Evolutionary conservation across 139 green algal species (phyloP).

Genomic region (Chlorella ohadii): DNA sequence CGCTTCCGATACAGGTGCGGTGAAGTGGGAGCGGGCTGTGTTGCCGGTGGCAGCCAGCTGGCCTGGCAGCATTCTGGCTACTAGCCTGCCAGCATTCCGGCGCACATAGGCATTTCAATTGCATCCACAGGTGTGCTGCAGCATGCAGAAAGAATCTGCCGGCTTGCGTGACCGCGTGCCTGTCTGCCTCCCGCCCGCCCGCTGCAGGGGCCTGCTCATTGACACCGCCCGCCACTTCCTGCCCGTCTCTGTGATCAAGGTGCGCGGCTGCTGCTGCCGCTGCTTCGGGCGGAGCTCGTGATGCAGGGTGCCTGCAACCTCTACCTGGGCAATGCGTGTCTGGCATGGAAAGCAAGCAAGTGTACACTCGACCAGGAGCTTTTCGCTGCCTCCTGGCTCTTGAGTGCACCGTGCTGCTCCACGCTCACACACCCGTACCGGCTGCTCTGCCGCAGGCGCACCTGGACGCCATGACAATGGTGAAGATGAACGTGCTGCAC

Average conservation of each 20-base stretch:
- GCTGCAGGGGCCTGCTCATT: slow-evolving; percentile 62
- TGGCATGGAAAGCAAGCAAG: too few relatives aligned
- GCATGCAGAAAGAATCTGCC: too few relatives aligned
- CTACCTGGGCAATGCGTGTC: too few relatives aligned
- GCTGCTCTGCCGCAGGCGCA: slow-evolving; percentile 10
- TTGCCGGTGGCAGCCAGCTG: too few relatives aligned
- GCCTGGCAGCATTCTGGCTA: too few relatives aligned
- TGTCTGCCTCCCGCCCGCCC: slow-evolving; percentile 46
- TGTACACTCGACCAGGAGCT: too few relatives aligned
- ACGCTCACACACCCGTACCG: not conserved
- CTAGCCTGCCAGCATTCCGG: too few relatives aligned
- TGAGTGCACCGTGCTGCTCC: too few relatives aligned
- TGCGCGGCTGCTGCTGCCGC: not conserved
- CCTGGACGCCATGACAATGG: slow-evolving; percentile 66
- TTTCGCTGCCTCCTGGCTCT: too few relatives aligned
- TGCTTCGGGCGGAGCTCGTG: too few relatives aligned
- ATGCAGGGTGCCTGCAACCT: too few relatives aligned
- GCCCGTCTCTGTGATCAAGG: slow-evolving; percentile 51
- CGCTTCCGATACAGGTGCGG: slow-evolving; percentile 42
- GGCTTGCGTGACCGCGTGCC: not conserved
- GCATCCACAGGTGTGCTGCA: not conserved
- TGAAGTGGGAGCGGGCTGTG: not conserved
- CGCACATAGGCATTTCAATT: too few relatives aligned
- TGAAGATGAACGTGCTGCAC: slow-evolving; percentile 73
- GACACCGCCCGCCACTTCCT: slow-evolving; percentile 71